Conservation (phyloP, 805 yeast species). For the Lipomyces yamanashiensis region DNA sequence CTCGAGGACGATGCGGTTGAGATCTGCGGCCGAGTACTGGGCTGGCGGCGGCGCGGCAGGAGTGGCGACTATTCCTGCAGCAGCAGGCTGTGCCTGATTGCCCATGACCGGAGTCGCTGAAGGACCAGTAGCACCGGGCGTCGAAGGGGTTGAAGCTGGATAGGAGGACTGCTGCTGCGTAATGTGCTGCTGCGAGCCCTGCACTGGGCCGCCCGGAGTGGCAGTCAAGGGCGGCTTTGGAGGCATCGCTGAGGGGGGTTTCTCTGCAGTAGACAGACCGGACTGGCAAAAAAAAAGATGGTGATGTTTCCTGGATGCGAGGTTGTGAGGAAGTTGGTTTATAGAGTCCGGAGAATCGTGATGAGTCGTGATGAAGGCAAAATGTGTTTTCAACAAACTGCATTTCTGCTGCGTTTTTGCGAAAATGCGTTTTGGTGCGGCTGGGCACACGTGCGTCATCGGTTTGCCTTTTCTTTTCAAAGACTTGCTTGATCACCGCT, state of each 20-base stretch:
- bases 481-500: neutral
- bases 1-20: slow-evolving; percentile 89
- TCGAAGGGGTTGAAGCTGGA: slow-evolving; percentile 7
- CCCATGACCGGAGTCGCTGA: neutral
- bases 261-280: neutral
- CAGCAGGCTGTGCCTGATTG: neutral
- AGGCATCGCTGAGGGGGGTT: slow-evolving; percentile 9
- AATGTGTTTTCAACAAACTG: too few species aligned
- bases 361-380: neutral
- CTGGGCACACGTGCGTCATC: slow-evolving; percentile 7
- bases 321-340: neutral
- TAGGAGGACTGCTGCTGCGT: neutral
- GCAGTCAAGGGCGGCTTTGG: slow-evolving; percentile 30
- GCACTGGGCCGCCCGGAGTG: slow-evolving; percentile 13
- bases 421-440: neutral
- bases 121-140: slow-evolving; percentile 3
- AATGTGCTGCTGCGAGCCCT: neutral
- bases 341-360: too few species aligned
- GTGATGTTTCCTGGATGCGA: too few species aligned
- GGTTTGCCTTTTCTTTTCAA: neutral
- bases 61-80: slow-evolving; percentile 6
- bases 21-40: slow-evolving; percentile 71
- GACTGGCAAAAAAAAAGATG: too few species aligned
- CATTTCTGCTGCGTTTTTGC: too few species aligned
- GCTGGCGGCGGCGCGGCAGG: slow-evolving; percentile 4